phyloP scores from a whole-genome alignment of 352 stramenopile genomes.

The Aphanomyces astaci region DNA sequence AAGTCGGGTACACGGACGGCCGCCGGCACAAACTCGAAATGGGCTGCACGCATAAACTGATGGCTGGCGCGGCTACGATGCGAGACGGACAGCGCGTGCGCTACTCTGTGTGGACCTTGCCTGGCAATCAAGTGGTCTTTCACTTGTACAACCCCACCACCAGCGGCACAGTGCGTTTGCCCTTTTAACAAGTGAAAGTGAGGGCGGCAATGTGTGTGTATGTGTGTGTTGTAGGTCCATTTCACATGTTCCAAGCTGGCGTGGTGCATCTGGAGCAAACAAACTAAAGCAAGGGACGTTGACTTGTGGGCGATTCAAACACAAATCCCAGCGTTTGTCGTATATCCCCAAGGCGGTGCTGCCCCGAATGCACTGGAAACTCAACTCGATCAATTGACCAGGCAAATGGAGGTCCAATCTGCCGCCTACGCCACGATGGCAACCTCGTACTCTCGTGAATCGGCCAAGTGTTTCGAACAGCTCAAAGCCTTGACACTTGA shows the following conservation, averaged over 20 bases:
- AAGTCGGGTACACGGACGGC: not conserved
- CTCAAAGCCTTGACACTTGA: not conserved
- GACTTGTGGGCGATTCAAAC: not conserved
- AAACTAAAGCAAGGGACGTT: not conserved
- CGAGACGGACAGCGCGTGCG: not conserved
- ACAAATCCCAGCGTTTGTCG: constrained; percentile 1
- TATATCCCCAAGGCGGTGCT: not conserved
- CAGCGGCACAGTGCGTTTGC: not conserved
- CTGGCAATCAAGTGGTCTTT: not conserved
- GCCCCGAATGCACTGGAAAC: not conserved
- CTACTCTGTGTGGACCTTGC: not conserved
- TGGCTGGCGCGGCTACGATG: not conserved
- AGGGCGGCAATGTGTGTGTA: too few species aligned
- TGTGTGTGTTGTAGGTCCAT: not conserved
- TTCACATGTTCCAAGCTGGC: constrained; percentile 3
- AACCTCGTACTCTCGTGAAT: not conserved
- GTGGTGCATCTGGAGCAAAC: constrained; percentile 8
- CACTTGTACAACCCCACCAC: not conserved
- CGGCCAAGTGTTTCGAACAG: not conserved
- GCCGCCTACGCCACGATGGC: not conserved
- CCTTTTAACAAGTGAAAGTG: too few species aligned
- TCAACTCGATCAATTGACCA: not conserved
- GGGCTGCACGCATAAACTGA: not conserved
- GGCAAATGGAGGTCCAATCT: too few species aligned
- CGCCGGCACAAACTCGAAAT: not conserved